Base-by-base conservation (phyloP, 2,329 filamentous ascomycete genomes). In the Penicillium paneum region DNA sequence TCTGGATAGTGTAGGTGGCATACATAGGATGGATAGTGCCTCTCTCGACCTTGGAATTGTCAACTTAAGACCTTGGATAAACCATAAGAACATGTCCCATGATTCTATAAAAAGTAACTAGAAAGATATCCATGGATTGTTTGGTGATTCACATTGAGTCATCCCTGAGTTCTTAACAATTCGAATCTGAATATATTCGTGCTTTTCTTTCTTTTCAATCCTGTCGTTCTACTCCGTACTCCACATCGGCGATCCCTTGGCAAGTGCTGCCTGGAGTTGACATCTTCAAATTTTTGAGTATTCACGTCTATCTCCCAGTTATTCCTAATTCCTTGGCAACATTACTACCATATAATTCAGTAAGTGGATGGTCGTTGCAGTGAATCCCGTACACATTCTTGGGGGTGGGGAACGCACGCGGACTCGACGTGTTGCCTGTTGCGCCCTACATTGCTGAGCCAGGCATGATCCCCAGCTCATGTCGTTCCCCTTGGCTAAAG, bases 361-460 rank as follows among this genome's bases (percentile, higher is more conserved):
- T 48, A 40, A 19, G 42, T 50, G 13, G 3, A 10, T 45, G 5
- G 11, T 24, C 21, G 50, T 48, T 42, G 38, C 36, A 15, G 19
- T 59, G 52, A 44, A 56, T 60, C 43, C 58, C 52, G 35, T 12
- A 32, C 35, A 51, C 62, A 64, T 64, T 64, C 61, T 38, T 50
- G 8, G 31, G 40, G 38, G 60, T 60, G 54, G 61, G 44, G 55
- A 32, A 45, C 43, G 38, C 46, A 47, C 47, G 38, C 35, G 47
- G 47, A 11, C 36, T 49, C 19, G 41, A 52, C 52, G 54, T 34
- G 54, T 54, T 52, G 31, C 45, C 17, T 41, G 28, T 13, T 36
- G 38, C 54, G 36, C 59, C 61, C 62, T 64, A 55, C 62, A 64
- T 64, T 64, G 53, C 56, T 62, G 56, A 38, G n/a, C 49, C 32